A percentile compares a stretch with the other conserved stretches of the same genome.
phyloP scores from a whole-genome alignment of 495 filamentous ascomycete species.

The Tirmania nivea region DNA sequence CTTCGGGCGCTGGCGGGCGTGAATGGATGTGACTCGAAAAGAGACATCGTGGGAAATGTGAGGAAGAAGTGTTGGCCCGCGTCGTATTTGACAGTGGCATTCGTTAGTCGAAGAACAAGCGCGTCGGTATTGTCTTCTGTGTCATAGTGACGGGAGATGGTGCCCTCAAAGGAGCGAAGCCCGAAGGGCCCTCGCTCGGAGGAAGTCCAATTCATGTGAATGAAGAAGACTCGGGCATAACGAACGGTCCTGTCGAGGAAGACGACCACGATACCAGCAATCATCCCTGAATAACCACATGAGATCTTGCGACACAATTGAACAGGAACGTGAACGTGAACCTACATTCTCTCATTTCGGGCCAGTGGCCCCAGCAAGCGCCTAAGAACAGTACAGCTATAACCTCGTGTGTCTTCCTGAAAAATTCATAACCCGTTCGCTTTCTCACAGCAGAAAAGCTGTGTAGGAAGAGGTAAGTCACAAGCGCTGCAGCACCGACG shows the following conservation, averaged over 20 bases:
- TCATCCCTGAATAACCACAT: conserved; percentile 19
- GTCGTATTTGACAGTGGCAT: conserved; percentile 33
- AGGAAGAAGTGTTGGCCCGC: conserved; percentile 47
- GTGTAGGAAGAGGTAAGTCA: conserved; percentile 32
- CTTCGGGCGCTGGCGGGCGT: conserved; percentile 33
- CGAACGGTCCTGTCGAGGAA: conserved; percentile 32
- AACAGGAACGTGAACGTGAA: neutral
- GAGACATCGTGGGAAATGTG: conserved; percentile 33
- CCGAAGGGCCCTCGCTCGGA: conserved; percentile 22
- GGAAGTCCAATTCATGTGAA: conserved; percentile 29
- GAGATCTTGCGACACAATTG: too few relatives aligned
- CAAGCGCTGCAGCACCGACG: conserved; percentile 36
- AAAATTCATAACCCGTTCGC: conserved; percentile 45
- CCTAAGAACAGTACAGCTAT: conserved; percentile 44
- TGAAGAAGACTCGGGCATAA: conserved; percentile 27
- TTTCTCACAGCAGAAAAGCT: conserved; percentile 33
- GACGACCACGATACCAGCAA: conserved; percentile 36
- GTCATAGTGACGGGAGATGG: conserved; percentile 28
- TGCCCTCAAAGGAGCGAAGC: conserved; percentile 29
- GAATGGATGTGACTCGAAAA: conserved; percentile 50
- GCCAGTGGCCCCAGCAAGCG: conserved; percentile 48
- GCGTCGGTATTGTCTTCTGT: conserved; percentile 30
- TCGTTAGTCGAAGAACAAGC: conserved; percentile 29
- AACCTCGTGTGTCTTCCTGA: conserved; percentile 41
- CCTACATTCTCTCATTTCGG: conserved; percentile 32